Evolutionary conservation across 805 yeast species (phyloP).

Genomic region (Starmerella sp.): DNA sequence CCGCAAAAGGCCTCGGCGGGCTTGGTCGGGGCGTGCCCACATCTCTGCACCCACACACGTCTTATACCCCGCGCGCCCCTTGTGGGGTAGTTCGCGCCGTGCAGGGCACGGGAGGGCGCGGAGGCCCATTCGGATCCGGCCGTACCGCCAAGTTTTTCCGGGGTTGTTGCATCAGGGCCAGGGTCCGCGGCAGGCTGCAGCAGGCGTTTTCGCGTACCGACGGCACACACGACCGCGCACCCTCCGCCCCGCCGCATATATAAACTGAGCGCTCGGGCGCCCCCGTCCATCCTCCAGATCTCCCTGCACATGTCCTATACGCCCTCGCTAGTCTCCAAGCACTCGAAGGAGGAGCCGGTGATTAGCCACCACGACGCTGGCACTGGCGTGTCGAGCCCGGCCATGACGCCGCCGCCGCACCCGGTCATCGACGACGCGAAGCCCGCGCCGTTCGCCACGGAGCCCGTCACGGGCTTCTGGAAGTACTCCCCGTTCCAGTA

Average conservation of each 20-base stretch:
- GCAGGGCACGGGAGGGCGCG: neutral
- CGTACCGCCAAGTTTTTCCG: neutral
- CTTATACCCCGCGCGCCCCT: neutral
- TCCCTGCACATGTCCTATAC: neutral
- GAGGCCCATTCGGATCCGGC: neutral
- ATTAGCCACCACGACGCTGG: neutral
- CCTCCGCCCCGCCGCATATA: neutral
- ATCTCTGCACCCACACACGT: too few relatives aligned
- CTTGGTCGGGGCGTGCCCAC: too few relatives aligned
- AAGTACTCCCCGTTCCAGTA: slow-evolving; percentile 15
- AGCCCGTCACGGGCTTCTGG: slow-evolving; percentile 9
- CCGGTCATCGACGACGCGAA: neutral
- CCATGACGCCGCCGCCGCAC: neutral
- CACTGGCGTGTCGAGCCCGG: neutral
- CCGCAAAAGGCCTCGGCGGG: too few relatives aligned
- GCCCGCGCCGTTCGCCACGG: neutral
- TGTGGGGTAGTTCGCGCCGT: neutral
- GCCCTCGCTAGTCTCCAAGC: neutral
- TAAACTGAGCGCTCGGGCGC: neutral
- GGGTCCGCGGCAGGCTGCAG: neutral
- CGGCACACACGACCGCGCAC: neutral
- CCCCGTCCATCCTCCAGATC: neutral
- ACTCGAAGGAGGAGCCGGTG: neutral
- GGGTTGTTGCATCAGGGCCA: neutral
- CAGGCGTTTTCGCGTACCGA: too few relatives aligned